Conservation (phyloP, 352 stramenopile species). For the Globisporangium spiculum region DNA sequence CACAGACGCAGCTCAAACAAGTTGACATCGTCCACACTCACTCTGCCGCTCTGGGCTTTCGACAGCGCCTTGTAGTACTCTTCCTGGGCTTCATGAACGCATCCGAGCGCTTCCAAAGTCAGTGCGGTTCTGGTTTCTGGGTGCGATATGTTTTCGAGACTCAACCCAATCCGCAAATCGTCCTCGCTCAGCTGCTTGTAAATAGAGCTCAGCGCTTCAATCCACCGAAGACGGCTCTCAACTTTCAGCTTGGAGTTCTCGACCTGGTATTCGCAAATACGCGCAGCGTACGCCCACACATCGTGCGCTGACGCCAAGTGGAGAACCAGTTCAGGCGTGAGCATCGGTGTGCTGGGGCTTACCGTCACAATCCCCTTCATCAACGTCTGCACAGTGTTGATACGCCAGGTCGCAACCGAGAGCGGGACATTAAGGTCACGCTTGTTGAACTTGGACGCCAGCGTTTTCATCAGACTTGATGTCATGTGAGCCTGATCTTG, state of each 20-base stretch:
- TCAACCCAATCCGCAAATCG: constrained; percentile 77
- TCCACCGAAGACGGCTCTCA: constrained; percentile 79
- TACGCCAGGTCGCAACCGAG: constrained; percentile 42
- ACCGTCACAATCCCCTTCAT: constrained; percentile 71
- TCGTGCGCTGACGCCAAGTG: constrained; percentile 84
- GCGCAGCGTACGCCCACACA: constrained; percentile 67
- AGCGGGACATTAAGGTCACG: constrained; percentile 79
- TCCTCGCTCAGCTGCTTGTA: constrained; percentile 88
- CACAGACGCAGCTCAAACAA: constrained; percentile 84
- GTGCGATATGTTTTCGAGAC: constrained; percentile 71
- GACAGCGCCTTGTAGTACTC: constrained; percentile 85
- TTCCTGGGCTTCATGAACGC: constrained; percentile 84
- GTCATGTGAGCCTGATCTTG: constrained; percentile 56
- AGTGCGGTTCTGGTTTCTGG: constrained; percentile 70
- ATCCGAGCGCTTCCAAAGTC: constrained; percentile 77
- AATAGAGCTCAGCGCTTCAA: constrained; percentile 79
- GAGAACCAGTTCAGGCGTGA: constrained; percentile 82
- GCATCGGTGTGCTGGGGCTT: constrained; percentile 51
- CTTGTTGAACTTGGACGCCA: constrained; percentile 88
- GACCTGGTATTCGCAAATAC: constrained; percentile 83
- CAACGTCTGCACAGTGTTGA: constrained; percentile 85
- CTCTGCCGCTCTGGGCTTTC: constrained; percentile 64
- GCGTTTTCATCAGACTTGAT: constrained; percentile 64
- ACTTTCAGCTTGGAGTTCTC: constrained; percentile 64
- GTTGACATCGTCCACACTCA: constrained; percentile 80